Percentiles rank a stretch among this genome's conserved stretches.
These are phyloP conservation scores for Populus trichocarpa DNA, from an alignment of 441 rosid genomes.

Conservation along the genomic window DNA sequence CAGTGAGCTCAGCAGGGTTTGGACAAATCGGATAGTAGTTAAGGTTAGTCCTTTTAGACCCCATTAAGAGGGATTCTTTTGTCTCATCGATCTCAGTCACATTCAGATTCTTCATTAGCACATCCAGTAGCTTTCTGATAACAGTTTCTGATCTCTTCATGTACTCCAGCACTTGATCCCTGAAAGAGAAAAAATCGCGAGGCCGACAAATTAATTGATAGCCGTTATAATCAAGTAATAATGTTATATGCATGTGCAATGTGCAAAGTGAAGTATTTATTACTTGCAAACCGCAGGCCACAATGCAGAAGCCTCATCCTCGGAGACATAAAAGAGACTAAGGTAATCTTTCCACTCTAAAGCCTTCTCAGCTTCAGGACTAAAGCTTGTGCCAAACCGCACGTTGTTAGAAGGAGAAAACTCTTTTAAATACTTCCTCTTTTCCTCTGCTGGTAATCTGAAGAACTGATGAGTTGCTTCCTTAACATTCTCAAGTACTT, in stretches of 20 bases:
- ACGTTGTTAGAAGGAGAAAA: slow-evolving; percentile 13
- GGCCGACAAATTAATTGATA: not conserved
- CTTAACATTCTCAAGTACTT: slow-evolving; percentile 21
- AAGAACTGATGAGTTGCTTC: slow-evolving; percentile 32
- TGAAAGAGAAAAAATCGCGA: not conserved
- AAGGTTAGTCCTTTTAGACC: slow-evolving; percentile 26
- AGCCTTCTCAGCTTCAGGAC: slow-evolving; percentile 27
- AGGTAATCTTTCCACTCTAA: slow-evolving; percentile 34
- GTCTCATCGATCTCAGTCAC: slow-evolving; percentile 18
- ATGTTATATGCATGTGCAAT: not conserved
- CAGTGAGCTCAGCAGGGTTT: slow-evolving; percentile 31
- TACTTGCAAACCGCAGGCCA: slow-evolving; percentile 31
- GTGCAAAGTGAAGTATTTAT: not conserved
- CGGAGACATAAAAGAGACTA: slow-evolving; percentile 24
- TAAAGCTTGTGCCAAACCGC: slow-evolving; percentile 26
- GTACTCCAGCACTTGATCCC: slow-evolving; percentile 28
- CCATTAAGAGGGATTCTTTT: slow-evolving; percentile 20
- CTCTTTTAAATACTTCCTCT: slow-evolving; percentile 20
- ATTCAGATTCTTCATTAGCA: slow-evolving; percentile 18
- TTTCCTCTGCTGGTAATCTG: slow-evolving; percentile 19
- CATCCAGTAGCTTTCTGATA: slow-evolving; percentile 12
- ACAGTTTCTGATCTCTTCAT: slow-evolving; percentile 24
- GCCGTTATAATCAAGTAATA: not conserved
- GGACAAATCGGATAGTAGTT: slow-evolving; percentile 37
- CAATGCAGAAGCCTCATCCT: slow-evolving; percentile 22